These are phyloP conservation scores for Miscanthus sacchariflorus DNA, from an alignment of 202 grass and related monocot genomes.

Conservation along the genomic window DNA sequence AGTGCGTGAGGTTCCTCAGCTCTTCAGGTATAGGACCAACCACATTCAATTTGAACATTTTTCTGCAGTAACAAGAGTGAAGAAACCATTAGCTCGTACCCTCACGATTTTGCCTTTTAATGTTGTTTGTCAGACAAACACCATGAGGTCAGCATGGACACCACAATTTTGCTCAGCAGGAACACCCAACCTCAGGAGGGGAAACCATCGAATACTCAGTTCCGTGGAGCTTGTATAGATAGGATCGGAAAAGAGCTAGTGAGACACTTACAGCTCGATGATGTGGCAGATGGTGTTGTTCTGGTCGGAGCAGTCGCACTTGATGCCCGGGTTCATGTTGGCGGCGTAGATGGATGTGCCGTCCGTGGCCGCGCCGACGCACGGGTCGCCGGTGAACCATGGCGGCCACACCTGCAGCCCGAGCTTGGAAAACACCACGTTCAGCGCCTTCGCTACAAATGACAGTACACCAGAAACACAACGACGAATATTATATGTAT, in stretches of 20 bases:
- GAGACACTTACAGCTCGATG: conserved; percentile 52
- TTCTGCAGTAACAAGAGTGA: conserved; percentile 49
- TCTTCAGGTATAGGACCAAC: conserved; percentile 71
- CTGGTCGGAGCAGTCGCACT: conserved; percentile 55
- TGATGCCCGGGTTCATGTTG: conserved; percentile 61
- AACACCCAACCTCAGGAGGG: too few relatives aligned
- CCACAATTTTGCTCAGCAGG: too few relatives aligned
- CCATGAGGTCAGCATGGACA: too few relatives aligned
- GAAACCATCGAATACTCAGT: too few relatives aligned
- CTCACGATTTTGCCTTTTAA: too few relatives aligned
- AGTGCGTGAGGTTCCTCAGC: conserved; percentile 66
- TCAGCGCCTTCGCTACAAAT: conserved; percentile 65
- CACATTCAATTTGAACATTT: conserved; percentile 59
- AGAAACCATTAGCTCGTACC: too few relatives aligned
- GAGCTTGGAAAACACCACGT: conserved; percentile 56
- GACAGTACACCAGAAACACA: not conserved
- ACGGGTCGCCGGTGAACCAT: conserved; percentile 73
- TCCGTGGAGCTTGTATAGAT: too few relatives aligned
- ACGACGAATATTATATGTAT: too few relatives aligned
- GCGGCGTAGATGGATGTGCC: not conserved
- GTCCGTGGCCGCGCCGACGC: conserved; percentile 63
- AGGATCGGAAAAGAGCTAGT: not conserved
- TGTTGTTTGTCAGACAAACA: too few relatives aligned
- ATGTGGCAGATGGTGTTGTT: conserved; percentile 70
- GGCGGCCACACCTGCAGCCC: conserved; percentile 28